Percentiles rank a stretch among this genome's conserved stretches.
These are phyloP conservation scores for Beauveria sp. DNA, from an alignment of 2,329 filamentous ascomycete species.

Conservation along the genomic window DNA sequence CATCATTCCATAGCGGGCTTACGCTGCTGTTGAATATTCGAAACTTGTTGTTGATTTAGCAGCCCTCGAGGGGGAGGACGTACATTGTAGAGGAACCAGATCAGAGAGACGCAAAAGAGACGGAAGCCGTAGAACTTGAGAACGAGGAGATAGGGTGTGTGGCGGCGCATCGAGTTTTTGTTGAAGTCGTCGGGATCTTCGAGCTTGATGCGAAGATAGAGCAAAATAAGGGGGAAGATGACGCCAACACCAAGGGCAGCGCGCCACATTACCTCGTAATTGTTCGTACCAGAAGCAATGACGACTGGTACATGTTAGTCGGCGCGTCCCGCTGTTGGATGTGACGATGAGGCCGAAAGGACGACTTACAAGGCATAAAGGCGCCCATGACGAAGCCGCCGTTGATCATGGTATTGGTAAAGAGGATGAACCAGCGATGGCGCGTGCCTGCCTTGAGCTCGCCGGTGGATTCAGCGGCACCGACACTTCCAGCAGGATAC, in stretches of 20 bases:
- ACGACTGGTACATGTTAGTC: conserved; percentile 20
- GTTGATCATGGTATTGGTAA: conserved; percentile 84
- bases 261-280: conserved; percentile 73
- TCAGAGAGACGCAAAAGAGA: conserved; percentile 57
- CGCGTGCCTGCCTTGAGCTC: conserved; percentile 72
- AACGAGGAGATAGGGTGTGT: conserved; percentile 48
- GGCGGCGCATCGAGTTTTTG: conserved; percentile 57
- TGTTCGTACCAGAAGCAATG: conserved; percentile 47
- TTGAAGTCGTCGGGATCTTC: conserved; percentile 73
- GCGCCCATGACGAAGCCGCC: conserved; percentile 74
- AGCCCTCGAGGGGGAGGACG: conserved; percentile 16
- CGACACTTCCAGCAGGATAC: conserved; percentile 77
- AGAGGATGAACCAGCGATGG: conserved; percentile 88
- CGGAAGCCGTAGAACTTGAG: conserved; percentile 65
- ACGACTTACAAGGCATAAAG: conserved; percentile 54
- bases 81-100: conserved; percentile 81
- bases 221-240: conserved; percentile 65
- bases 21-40: too few species aligned
- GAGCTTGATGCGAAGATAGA: conserved; percentile 64
- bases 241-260: conserved; percentile 70
- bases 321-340: conserved; percentile 17
- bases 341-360: background rate
- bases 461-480: conserved; percentile 74
- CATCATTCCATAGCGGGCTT: too few species aligned
- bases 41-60: too few species aligned